A percentile compares a stretch with the other conserved stretches of the same genome.
Conservation (phyloP, 768 basidiomycete genomes). For the Tricholoma terreum region DNA sequence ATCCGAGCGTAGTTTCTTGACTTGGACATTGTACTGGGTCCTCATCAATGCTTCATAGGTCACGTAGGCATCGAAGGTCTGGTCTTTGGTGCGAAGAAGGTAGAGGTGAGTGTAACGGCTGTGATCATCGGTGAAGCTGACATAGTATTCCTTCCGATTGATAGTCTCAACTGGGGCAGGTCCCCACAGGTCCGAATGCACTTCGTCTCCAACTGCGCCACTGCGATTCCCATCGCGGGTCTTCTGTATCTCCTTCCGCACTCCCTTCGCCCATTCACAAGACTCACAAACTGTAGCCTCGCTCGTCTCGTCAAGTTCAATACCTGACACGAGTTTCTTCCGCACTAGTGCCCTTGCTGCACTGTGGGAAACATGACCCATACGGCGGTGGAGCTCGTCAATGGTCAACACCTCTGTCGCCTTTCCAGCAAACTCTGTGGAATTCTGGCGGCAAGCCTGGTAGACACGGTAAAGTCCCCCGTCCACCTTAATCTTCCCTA, state of each 20-base stretch:
- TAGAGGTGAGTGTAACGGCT: constrained; percentile 5
- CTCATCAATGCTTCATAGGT: constrained; percentile 20
- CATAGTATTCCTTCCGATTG: constrained; percentile 24
- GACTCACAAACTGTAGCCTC: constrained; percentile 24
- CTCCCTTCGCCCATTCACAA: constrained; percentile 29
- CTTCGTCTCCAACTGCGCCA: constrained; percentile 24
- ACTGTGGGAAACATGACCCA: constrained; percentile 24
- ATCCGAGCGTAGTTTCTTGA: constrained; percentile 30
- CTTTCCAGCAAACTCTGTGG: constrained; percentile 2
- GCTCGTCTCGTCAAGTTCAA: constrained; percentile 20
- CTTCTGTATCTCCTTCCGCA: constrained; percentile 23
- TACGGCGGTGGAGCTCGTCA: constrained; percentile 22
- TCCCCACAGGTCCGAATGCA: constrained; percentile 39
- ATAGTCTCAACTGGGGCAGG: constrained; percentile 23
- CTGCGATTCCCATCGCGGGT: constrained; percentile 18
- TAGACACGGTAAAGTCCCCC: constrained; percentile 12
- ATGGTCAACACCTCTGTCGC: constrained; percentile 8
- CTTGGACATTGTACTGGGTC: constrained; percentile 22
- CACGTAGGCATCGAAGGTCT: constrained; percentile 22
- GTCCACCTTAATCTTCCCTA: constrained; percentile 6
- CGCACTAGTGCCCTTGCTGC: constrained; percentile 23
- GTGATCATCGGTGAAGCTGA: constrained; percentile 33
- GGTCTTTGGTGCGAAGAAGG: constrained; percentile 27
- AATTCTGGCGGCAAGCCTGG: neutral
- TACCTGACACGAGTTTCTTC: constrained; percentile 23